A percentile compares a stretch with the other conserved stretches of the same genome.
These are phyloP conservation scores for Fraxinus xanthoxyloides DNA, from an alignment of 305 asterid species.

Conservation along the genomic window DNA sequence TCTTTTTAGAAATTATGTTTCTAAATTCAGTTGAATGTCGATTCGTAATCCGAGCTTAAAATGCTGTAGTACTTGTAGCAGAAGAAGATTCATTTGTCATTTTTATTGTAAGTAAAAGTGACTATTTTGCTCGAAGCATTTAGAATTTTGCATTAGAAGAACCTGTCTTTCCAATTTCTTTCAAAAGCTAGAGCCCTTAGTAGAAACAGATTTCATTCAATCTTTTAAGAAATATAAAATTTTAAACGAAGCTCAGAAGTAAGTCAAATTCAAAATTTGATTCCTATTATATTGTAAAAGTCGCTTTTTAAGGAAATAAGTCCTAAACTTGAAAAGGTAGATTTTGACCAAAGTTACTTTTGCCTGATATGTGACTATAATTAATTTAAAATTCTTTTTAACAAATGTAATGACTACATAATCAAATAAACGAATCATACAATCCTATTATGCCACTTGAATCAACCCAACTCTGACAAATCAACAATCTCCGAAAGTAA, in stretches of 20 bases:
- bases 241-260: neutral
- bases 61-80: neutral
- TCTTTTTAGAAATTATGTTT: neutral
- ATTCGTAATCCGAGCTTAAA: neutral
- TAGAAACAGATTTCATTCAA: neutral
- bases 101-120: neutral
- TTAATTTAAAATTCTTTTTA: too few species aligned
- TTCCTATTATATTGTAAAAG: neutral
- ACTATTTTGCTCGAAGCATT: neutral
- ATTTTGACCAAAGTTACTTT: neutral
- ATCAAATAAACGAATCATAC: too few species aligned
- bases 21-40: neutral
- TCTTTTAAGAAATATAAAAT: neutral
- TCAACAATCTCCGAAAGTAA: too few species aligned
- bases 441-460: too few species aligned
- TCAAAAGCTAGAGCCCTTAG: neutral
- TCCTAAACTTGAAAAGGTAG: neutral
- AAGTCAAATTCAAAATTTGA: neutral
- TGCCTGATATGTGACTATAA: too few species aligned
- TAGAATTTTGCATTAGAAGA: neutral
- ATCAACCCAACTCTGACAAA: too few species aligned
- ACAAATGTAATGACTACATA: too few species aligned
- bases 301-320: neutral
- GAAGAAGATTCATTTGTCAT: neutral
- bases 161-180: neutral